phyloP scores from a whole-genome alignment of 1,139 yeast species.

The Trichomonascaceae sp. region DNA sequence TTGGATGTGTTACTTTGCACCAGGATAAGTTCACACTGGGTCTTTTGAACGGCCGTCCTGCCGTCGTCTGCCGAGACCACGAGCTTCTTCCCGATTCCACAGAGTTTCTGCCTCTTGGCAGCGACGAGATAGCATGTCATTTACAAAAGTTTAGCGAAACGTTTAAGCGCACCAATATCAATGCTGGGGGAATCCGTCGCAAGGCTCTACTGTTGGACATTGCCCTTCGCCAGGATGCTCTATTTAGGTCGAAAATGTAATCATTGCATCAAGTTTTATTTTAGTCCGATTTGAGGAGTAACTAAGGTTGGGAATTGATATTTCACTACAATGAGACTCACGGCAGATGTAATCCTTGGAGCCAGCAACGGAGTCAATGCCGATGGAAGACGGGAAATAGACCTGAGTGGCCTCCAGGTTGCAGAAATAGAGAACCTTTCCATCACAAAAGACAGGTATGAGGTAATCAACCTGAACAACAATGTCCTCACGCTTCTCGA shows the following conservation, averaged over 20 bases:
- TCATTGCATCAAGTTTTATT: too few species aligned
- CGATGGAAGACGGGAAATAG: background rate
- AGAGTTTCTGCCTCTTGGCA: background rate
- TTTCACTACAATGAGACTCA: background rate
- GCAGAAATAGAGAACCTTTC: background rate
- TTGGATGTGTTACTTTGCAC: slow-evolving; percentile 46
- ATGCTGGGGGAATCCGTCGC: background rate
- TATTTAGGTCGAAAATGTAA: too few species aligned
- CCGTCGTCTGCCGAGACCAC: background rate
- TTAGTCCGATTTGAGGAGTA: too few species aligned
- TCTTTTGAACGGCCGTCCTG: slow-evolving; percentile 4
- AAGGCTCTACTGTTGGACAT: background rate
- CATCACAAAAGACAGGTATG: background rate
- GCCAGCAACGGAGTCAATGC: background rate
- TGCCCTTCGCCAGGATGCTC: too few species aligned
- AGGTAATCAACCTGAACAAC: background rate
- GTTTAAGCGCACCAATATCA: background rate
- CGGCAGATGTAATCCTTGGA: background rate
- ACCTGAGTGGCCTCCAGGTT: background rate
- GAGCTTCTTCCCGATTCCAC: background rate
- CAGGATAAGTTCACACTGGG: slow-evolving; percentile 24
- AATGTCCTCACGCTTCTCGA: background rate
- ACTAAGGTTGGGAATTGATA: too few species aligned
- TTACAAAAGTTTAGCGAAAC: background rate
- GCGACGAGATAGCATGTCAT: background rate